Percentiles rank a stretch among this genome's conserved stretches.
Evolutionary conservation across 2,329 filamentous ascomycete species (phyloP).

Genomic region (Aspergillus arachidicola): DNA sequence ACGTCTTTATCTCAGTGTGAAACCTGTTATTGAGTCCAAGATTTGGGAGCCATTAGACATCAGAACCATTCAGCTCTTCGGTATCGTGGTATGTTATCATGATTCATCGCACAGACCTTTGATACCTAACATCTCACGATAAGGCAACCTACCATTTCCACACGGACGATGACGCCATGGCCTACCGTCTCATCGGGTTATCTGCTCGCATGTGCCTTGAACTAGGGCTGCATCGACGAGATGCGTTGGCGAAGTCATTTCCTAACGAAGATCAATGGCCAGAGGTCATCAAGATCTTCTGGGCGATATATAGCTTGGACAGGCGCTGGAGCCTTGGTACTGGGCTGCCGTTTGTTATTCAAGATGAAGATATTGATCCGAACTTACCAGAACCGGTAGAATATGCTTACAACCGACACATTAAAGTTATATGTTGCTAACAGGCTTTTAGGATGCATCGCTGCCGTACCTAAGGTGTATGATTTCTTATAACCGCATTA

Average conservation of each 20-base stretch:
- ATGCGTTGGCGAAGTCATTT: conserved; percentile 70
- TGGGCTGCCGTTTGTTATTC: conserved; percentile 80
- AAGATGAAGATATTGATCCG: conserved; percentile 83
- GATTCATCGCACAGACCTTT: background rate
- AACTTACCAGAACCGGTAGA: conserved; percentile 75
- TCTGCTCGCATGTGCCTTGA: conserved; percentile 78
- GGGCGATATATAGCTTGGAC: conserved; percentile 84
- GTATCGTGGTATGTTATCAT: conserved; percentile 44
- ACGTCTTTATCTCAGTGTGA: conserved; percentile 75
- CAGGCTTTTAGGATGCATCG: conserved; percentile 41
- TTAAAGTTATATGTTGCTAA: conserved; percentile 4
- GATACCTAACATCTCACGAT: conserved; percentile 5
- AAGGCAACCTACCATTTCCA: conserved; percentile 80
- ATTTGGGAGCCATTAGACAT: conserved; percentile 60
- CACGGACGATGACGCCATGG: conserved; percentile 79
- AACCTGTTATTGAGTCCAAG: conserved; percentile 67
- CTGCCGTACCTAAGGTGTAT: conserved; percentile 77
- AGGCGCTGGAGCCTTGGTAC: conserved; percentile 88
- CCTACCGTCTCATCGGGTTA: conserved; percentile 85
- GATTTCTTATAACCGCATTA: conserved; percentile 80
- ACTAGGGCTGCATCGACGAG: conserved; percentile 78
- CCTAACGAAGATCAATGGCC: conserved; percentile 68
- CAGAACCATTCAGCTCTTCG: conserved; percentile 61
- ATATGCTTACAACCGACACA: background rate
- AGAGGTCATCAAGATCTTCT: conserved; percentile 74